Base-by-base conservation (phyloP, 306 rosid genomes). In the Cucumis melo region DNA sequence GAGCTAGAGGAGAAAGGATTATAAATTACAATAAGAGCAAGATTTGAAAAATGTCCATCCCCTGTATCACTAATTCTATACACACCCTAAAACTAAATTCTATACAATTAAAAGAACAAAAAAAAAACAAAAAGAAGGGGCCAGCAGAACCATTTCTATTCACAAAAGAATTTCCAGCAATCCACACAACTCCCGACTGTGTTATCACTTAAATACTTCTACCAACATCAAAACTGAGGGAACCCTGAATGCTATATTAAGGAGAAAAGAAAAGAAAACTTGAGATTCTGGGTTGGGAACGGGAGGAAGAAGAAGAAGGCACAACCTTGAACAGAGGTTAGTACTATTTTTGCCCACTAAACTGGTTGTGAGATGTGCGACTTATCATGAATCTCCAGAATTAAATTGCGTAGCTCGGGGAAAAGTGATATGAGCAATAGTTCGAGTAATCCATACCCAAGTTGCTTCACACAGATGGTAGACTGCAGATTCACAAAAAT, bases 381-480 rank as follows among this genome's bases (percentile, higher is more conserved):
- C 74, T 77, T 87, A 78, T 74, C 86, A 15, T 89, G 96, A 83
- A 95, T 79, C 79, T 91, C 93, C 50, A 77, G 12, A 59, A 92
- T 80, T 15, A 92, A 88, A 76, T 77, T 82, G 83, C 57, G 88
- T 80, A 92, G 83, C 91, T 95, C 99, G 10, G 99, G 99, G 84
- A 95, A 92, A 81, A 90, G 42, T 48, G 99, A 86, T 74, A 90
- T 19, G 1, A 95, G 91, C 54, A 80, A 62, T 58, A 92, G 86
- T 80, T 95, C 99, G 50, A 95, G 89, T 75, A 91, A 76, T 6
- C 92, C 92, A 48, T 84, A 87, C 6, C 87, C 95, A 77, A 95
- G 99, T 82, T 92, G 98, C 88, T 89, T 95, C 84, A 92, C 83
- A 76, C 99, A 95, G 80, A 67, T 57, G 7, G 91, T 83, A 68